Percentiles rank a stretch among this genome's conserved stretches.
Conservation (phyloP, 2,329 filamentous ascomycete genomes). For the Pseudovirgaria hyperparasitica region DNA sequence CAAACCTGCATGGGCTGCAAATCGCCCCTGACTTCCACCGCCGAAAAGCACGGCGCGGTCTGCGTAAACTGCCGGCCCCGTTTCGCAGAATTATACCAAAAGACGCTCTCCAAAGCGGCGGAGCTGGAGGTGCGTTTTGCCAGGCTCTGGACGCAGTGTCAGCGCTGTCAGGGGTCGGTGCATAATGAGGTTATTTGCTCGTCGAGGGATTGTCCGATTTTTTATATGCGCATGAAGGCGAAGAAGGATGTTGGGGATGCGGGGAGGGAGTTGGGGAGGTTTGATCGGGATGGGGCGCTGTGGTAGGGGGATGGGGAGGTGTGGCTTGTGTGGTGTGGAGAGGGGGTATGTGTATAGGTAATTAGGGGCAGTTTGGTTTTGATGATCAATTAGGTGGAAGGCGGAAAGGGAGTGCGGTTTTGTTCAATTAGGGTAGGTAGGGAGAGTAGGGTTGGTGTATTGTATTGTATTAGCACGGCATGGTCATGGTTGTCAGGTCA, state of each 20-base stretch:
- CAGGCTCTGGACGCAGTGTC: slow-evolving; percentile 93
- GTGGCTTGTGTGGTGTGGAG: too few relatives aligned
- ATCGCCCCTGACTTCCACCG: slow-evolving; percentile 72
- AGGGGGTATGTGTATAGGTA: too few relatives aligned
- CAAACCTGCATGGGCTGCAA: slow-evolving; percentile 99
- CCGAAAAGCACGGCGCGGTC: slow-evolving; percentile 74
- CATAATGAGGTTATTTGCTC: slow-evolving; percentile 98
- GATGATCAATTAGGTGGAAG: too few relatives aligned
- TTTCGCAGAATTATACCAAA: slow-evolving; percentile 85
- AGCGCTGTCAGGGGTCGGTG: slow-evolving; percentile 93
- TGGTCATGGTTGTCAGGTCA: too few relatives aligned
- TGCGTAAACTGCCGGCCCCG: slow-evolving; percentile 76
- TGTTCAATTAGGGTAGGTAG: too few relatives aligned
- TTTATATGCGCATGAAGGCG: slow-evolving; percentile 99
- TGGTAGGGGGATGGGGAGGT: slow-evolving; percentile 40
- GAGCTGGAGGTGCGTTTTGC: slow-evolving; percentile 91
- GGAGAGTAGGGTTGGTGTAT: too few relatives aligned
- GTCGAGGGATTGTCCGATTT: slow-evolving; percentile 93
- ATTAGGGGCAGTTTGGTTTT: too few relatives aligned
- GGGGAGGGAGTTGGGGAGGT: slow-evolving; percentile 77
- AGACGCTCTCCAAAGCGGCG: slow-evolving; percentile 74
- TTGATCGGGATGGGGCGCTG: slow-evolving; percentile 73
- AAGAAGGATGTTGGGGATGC: slow-evolving; percentile 97
- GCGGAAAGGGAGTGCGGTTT: too few relatives aligned
- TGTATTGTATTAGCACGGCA: too few relatives aligned